Percentiles rank a stretch among this genome's conserved stretches.
phyloP scores from a whole-genome alignment of 1,284 basidiomycete genomes.

The Trichosporon sp. region DNA sequence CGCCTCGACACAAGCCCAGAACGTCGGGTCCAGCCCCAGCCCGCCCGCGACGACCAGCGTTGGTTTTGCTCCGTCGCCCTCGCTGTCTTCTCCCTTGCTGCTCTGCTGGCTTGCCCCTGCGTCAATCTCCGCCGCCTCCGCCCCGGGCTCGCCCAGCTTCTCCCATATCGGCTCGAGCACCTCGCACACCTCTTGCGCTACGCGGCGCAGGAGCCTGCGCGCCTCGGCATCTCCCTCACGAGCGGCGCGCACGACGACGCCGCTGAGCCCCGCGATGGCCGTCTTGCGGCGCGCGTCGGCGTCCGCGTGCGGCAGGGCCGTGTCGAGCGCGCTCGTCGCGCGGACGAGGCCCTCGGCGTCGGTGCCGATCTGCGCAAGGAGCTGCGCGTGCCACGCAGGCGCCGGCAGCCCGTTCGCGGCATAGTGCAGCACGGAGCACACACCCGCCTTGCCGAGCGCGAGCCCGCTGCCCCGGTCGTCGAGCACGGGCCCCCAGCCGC shows the following conservation, averaged over 20 bases:
- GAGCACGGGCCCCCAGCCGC: slow-evolving; percentile 21
- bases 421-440: slow-evolving; percentile 13
- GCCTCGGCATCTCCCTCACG: slow-evolving; percentile 14
- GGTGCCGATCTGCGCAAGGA: slow-evolving; percentile 10
- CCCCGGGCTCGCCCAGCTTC: background rate
- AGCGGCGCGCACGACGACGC: slow-evolving; percentile 10
- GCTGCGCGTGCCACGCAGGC: slow-evolving; percentile 8
- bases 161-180: slow-evolving; percentile 14
- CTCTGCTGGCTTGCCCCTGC: background rate
- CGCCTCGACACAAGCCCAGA: slow-evolving; percentile 13
- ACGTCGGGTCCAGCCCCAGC: slow-evolving; percentile 10
- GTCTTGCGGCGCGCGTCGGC: slow-evolving; percentile 19
- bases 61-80: background rate
- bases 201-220: background rate
- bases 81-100: background rate
- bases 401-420: slow-evolving; percentile 13
- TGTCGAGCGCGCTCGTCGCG: background rate
- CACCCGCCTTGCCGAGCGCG: slow-evolving; percentile 16
- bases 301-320: background rate
- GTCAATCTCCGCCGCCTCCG: background rate
- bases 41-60: slow-evolving; percentile 21
- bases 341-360: slow-evolving; percentile 13
- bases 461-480: slow-evolving; percentile 22
- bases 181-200: slow-evolving; percentile 22
- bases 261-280: slow-evolving; percentile 16